A percentile compares a stretch with the other conserved stretches of the same genome.
phyloP scores from a whole-genome alignment of 2,329 filamentous ascomycete species.

The Diaporthe amygdali region DNA sequence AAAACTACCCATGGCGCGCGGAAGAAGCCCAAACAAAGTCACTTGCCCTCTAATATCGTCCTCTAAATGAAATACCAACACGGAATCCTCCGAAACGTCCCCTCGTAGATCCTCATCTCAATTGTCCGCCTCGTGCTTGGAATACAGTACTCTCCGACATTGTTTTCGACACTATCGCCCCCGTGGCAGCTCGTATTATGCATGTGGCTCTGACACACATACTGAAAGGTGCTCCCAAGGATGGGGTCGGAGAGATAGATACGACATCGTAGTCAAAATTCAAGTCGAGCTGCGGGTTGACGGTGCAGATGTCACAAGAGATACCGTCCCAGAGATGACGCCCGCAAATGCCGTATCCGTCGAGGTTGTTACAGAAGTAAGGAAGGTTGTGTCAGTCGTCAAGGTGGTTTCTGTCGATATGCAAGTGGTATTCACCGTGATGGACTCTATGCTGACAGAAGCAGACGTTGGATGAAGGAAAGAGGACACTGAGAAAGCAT shows the following conservation, averaged over 20 bases:
- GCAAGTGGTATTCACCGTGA: conserved; percentile 6
- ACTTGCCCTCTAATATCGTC: background rate
- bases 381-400: background rate
- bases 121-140: background rate
- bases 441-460: background rate
- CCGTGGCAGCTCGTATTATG: too few species aligned
- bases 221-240: background rate
- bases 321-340: background rate
- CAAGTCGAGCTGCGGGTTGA: background rate
- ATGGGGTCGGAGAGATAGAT: background rate
- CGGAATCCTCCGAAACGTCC: background rate
- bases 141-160: background rate
- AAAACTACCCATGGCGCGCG: background rate
- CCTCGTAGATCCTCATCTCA: background rate
- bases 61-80: background rate
- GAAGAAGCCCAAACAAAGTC: background rate
- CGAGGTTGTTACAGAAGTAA: background rate
- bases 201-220: background rate
- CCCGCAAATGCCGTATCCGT: background rate
- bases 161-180: background rate
- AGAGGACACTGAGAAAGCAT: background rate
- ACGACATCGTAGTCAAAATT: background rate
- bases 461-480: background rate
- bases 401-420: conserved; percentile 1
- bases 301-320: background rate